These are phyloP conservation scores for Erodium texanum DNA, from an alignment of 441 rosid genomes.

Conservation along the genomic window DNA sequence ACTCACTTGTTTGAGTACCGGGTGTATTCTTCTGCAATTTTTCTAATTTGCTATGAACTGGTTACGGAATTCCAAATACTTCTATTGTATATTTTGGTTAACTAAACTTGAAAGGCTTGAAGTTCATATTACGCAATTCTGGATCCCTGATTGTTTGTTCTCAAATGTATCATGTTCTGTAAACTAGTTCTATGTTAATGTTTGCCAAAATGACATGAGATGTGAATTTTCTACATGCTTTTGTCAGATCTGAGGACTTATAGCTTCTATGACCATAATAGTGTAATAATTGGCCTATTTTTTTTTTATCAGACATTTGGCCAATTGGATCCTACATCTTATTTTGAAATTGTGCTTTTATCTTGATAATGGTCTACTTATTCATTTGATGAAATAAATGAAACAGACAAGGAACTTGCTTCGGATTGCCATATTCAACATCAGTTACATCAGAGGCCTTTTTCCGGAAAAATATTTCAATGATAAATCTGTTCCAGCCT, in stretches of 20 bases:
- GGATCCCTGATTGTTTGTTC: background rate
- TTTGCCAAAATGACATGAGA: background rate
- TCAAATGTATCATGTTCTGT: background rate
- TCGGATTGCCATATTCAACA: slow-evolving; percentile 87
- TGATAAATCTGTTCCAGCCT: slow-evolving; percentile 88
- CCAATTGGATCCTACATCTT: background rate
- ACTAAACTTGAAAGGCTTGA: background rate
- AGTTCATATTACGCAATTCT: background rate
- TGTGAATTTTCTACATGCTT: background rate
- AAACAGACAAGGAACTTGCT: slow-evolving; percentile 75
- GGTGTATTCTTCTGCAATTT: background rate
- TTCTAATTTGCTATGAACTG: background rate
- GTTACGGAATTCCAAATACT: background rate
- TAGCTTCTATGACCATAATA: background rate
- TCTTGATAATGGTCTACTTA: background rate
- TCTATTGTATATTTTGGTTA: background rate
- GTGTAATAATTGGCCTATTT: background rate
- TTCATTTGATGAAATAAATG: background rate
- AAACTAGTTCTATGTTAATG: background rate
- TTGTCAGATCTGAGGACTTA: background rate
- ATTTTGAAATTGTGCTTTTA: background rate
- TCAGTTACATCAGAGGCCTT: slow-evolving; percentile 91
- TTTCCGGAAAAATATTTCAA: slow-evolving; percentile 93
- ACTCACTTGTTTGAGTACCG: background rate
- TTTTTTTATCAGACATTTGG: no score